These are phyloP conservation scores for Nidularia sp. DNA, from an alignment of 768 basidiomycete genomes.

Conservation along the genomic window DNA sequence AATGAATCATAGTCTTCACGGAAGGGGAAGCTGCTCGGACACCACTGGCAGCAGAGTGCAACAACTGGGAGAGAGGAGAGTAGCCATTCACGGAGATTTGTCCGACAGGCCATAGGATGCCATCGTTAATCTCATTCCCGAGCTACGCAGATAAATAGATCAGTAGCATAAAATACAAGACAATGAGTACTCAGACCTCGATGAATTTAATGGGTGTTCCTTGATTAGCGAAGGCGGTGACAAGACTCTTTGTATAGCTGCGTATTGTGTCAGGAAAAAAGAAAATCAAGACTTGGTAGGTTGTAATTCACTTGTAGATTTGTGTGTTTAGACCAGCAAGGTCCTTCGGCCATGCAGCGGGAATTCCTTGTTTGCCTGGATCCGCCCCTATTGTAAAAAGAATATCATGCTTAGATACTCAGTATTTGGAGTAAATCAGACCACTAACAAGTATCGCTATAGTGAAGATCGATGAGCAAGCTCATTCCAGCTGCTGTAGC, in stretches of 20 bases:
- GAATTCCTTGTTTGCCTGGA: constrained; percentile 58
- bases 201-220: constrained; percentile 52
- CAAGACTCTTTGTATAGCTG: constrained; percentile 50
- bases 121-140: constrained; percentile 66
- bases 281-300: background rate
- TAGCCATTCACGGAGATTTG: constrained; percentile 49
- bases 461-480: constrained; percentile 55
- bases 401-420: background rate
- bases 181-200: constrained; percentile 25
- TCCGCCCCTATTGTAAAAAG: constrained; percentile 46
- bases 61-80: constrained; percentile 49
- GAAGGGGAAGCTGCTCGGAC: constrained; percentile 43
- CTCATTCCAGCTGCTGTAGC: constrained; percentile 53
- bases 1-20: constrained; percentile 51
- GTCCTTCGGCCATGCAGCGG: constrained; percentile 48
- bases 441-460: constrained; percentile 55
- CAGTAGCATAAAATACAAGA: background rate
- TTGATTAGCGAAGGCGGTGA: constrained; percentile 46
- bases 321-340: constrained; percentile 51
- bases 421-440: background rate
- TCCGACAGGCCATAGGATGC: constrained; percentile 59
- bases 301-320: constrained; percentile 43
- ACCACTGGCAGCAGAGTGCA: constrained; percentile 57
- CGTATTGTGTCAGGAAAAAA: too few species aligned
- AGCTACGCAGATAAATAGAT: constrained; percentile 26